Conservation (phyloP, 202 grass and related monocot species). For the Carex arenaria region DNA sequence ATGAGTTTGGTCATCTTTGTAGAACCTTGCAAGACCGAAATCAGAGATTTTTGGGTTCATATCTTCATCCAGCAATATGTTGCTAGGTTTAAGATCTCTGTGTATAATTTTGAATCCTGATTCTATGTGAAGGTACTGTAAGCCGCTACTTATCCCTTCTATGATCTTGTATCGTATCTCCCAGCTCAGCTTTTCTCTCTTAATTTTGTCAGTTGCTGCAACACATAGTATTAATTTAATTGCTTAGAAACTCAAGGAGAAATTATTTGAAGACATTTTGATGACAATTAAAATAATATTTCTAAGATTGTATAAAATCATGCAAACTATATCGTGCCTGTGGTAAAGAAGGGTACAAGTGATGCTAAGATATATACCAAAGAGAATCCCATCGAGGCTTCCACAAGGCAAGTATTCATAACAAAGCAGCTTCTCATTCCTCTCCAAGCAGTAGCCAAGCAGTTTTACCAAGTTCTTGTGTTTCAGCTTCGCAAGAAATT, state of each 20-base stretch:
- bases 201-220: not conserved
- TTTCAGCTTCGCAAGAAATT: not conserved
- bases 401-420: slow-evolving; percentile 19
- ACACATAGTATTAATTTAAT: not conserved
- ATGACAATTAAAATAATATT: too few relatives aligned
- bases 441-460: slow-evolving; percentile 14
- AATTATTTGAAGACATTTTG: too few relatives aligned
- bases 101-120: slow-evolving; percentile 16
- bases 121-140: slow-evolving; percentile 5
- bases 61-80: slow-evolving; percentile 20
- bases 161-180: not conserved
- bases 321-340: too few relatives aligned
- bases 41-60: slow-evolving; percentile 30
- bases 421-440: slow-evolving; percentile 19
- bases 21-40: slow-evolving; percentile 27
- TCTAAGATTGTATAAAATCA: too few relatives aligned
- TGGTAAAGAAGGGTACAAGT: not conserved
- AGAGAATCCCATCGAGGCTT: slow-evolving; percentile 23
- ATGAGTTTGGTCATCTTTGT: slow-evolving; percentile 17
- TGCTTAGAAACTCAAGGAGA: too few relatives aligned
- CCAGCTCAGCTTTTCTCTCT: not conserved
- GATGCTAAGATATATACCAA: not conserved
- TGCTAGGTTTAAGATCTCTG: slow-evolving; percentile 25
- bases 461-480: slow-evolving; percentile 22
- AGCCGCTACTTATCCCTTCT: not conserved